phyloP scores from a whole-genome alignment of 805 yeast species.

The Candida methanosorbosa region DNA sequence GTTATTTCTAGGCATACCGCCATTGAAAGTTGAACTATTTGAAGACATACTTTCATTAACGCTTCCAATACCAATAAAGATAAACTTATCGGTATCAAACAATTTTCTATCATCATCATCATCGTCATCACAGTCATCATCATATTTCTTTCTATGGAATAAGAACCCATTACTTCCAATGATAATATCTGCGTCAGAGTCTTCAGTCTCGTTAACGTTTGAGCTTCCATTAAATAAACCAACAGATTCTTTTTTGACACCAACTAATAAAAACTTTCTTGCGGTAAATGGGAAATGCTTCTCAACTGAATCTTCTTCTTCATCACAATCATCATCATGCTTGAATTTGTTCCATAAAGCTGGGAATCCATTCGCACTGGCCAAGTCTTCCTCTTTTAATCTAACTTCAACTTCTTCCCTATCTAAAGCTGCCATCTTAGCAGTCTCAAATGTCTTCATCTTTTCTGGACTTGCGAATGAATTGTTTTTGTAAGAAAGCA shows the following conservation, averaged over 20 bases:
- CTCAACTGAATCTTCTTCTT: conserved; percentile 4
- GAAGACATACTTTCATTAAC: conserved; percentile 3
- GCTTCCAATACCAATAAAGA: conserved; percentile 21
- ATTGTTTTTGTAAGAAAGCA: too few relatives aligned
- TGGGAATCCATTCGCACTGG: conserved; percentile 21
- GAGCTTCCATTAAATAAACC: neutral
- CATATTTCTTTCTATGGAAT: conserved; percentile 9
- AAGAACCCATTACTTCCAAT: conserved; percentile 7
- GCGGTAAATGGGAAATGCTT: conserved; percentile 19
- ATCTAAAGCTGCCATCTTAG: neutral
- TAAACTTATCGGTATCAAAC: conserved; percentile 16
- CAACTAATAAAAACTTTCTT: conserved; percentile 16
- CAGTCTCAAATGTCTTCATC: too few relatives aligned
- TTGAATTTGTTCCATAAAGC: conserved; percentile 9
- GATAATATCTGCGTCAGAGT: neutral
- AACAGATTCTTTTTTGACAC: conserved; percentile 9
- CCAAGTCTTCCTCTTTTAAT: conserved; percentile 16
- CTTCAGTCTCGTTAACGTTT: neutral
- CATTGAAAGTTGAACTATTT: too few relatives aligned
- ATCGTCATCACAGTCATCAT: conserved; percentile 9
- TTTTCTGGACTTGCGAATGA: too few relatives aligned
- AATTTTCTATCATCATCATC: conserved; percentile 9
- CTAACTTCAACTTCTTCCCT: conserved; percentile 1
- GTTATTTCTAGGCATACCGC: too few relatives aligned
- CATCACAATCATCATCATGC: conserved; percentile 6